Evolutionary conservation across 257 asterid genomes (phyloP).

Genomic region (Handroanthus guayacan): DNA sequence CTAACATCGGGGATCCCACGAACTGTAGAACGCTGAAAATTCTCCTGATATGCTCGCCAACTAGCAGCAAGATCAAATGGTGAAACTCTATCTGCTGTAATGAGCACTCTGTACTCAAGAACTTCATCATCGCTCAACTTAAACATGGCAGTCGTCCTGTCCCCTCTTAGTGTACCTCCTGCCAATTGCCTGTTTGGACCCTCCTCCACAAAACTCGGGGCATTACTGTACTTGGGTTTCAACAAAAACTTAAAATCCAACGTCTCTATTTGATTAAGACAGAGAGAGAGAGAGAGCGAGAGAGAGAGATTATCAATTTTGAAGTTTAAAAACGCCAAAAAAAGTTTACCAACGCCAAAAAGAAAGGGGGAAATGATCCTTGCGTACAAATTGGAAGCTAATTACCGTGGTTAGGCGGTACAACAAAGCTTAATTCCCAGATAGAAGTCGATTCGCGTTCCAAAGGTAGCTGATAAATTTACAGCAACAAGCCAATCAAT

Average conservation of each 20-base stretch:
- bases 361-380: not conserved
- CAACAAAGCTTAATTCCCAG: slow-evolving; percentile 98
- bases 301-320: slow-evolving; percentile 31
- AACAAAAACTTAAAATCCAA: slow-evolving; percentile 92
- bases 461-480: slow-evolving; percentile 71
- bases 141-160: slow-evolving; percentile 72
- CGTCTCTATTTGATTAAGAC: slow-evolving; percentile 53
- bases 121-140: slow-evolving; percentile 62
- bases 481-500: slow-evolving; percentile 25
- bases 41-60: slow-evolving; percentile 97
- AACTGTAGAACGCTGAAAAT: slow-evolving; percentile 89
- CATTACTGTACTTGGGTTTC: slow-evolving; percentile 69
- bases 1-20: slow-evolving; percentile 96
- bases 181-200: slow-evolving; percentile 79
- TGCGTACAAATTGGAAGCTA: slow-evolving; percentile 17
- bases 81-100: slow-evolving; percentile 84
- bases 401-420: slow-evolving; percentile 85
- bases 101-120: slow-evolving; percentile 80
- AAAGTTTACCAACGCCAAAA: not conserved
- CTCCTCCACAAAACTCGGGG: slow-evolving; percentile 84
- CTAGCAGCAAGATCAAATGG: slow-evolving; percentile 99
- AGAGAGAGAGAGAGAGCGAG: not conserved
- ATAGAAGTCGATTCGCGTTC: slow-evolving; percentile 92
- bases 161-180: slow-evolving; percentile 87
- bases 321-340: slow-evolving; percentile 17